Evolutionary conservation across 1,139 yeast species (phyloP).

Genomic region (Diutina sp.): DNA sequence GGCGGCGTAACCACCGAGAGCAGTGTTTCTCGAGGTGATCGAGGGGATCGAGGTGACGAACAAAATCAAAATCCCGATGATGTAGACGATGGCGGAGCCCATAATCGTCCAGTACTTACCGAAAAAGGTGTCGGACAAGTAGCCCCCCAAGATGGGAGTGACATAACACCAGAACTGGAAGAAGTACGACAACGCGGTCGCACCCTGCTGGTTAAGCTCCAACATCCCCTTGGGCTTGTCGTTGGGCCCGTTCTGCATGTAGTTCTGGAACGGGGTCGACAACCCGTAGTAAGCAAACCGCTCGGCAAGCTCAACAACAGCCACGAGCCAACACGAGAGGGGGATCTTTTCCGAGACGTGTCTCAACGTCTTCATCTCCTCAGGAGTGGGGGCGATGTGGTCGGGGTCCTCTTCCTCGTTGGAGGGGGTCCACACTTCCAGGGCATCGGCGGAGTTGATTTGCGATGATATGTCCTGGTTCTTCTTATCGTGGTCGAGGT

Average conservation of each 20-base stretch:
- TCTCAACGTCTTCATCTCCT: slow-evolving; percentile 26
- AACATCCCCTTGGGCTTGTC: slow-evolving; percentile 48
- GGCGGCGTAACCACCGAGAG: slow-evolving; percentile 41
- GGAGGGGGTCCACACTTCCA: neutral
- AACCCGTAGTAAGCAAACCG: slow-evolving; percentile 68
- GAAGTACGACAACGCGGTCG: slow-evolving; percentile 64
- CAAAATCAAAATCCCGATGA: slow-evolving; percentile 49
- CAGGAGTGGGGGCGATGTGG: slow-evolving; percentile 21
- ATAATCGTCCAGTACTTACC: slow-evolving; percentile 60
- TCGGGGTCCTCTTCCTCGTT: slow-evolving; percentile 4
- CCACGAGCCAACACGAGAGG: slow-evolving; percentile 50
- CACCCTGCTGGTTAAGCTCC: slow-evolving; percentile 17
- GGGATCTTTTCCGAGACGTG: slow-evolving; percentile 31
- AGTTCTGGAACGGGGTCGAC: slow-evolving; percentile 70
- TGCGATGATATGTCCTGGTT: neutral
- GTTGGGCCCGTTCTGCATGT: slow-evolving; percentile 45
- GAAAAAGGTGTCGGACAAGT: slow-evolving; percentile 60
- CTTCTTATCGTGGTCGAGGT: neutral
- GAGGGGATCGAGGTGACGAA: slow-evolving; percentile 64
- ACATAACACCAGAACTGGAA: slow-evolving; percentile 78
- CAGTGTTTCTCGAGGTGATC: slow-evolving; percentile 34
- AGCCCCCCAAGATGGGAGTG: slow-evolving; percentile 71
- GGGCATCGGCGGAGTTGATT: neutral
- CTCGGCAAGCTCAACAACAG: slow-evolving; percentile 70
- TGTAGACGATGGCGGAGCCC: slow-evolving; percentile 41